Percentiles rank a stretch among this genome's conserved stretches.
These are phyloP conservation scores for Phytophthora boehmeriae DNA, from an alignment of 352 stramenopile genomes.

Conservation along the genomic window DNA sequence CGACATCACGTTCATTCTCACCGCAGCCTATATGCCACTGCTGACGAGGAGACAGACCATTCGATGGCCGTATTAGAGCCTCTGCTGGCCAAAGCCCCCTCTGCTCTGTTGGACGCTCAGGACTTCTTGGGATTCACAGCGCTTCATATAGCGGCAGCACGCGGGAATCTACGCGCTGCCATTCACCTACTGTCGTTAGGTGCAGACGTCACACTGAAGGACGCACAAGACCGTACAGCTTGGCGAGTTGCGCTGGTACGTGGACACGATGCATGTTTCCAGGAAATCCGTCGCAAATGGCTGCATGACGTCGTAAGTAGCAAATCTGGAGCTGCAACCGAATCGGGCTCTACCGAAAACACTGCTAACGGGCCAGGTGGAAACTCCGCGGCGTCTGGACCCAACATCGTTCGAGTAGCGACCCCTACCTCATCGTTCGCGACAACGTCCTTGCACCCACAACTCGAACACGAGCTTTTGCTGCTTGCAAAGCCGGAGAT, in stretches of 20 bases:
- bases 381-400: background rate
- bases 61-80: conserved; percentile 33
- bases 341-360: conserved; percentile 5
- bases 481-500: conserved; percentile 27
- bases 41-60: conserved; percentile 31
- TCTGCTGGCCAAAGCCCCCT: conserved; percentile 40
- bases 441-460: conserved; percentile 36
- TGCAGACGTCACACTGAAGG: conserved; percentile 50
- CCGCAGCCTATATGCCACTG: conserved; percentile 4
- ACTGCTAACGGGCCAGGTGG: conserved; percentile 1
- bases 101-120: conserved; percentile 45
- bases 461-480: conserved; percentile 39
- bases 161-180: conserved; percentile 49
- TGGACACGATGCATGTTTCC: conserved; percentile 60
- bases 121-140: conserved; percentile 66
- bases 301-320: conserved; percentile 39
- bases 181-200: conserved; percentile 49
- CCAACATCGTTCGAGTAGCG: background rate
- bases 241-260: conserved; percentile 64
- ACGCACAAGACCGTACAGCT: conserved; percentile 51
- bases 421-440: conserved; percentile 2
- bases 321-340: conserved; percentile 4
- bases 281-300: conserved; percentile 74
- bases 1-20: conserved; percentile 21
- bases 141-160: conserved; percentile 55